Base-by-base conservation (phyloP, 73 alveolate genomes). In the Symbiodinium pilosum region DNA sequence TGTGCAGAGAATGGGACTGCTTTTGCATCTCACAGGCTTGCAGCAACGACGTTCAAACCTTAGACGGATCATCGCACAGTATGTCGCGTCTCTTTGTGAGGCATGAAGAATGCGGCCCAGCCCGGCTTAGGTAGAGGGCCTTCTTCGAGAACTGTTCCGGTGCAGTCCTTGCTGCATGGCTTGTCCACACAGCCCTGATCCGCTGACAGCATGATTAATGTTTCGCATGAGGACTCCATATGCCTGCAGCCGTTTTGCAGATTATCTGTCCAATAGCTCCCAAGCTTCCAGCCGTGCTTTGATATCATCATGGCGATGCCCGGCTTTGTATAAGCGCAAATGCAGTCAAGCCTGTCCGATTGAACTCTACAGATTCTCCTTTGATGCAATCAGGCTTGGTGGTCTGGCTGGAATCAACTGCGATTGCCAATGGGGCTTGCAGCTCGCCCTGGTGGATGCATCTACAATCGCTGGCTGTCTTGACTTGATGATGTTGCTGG, bases 111-210 rank as follows among this genome's bases (percentile, higher is more conserved):
- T 9, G 59, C 59, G 14, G 14, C 21, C 59, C 14, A 14, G 59
- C 21, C 21, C 59, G 14, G n/a, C 38, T 6, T 28, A 88, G 95
- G 73, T 68, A 26, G 95, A 88, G 36, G 36, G 43, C 21, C 71
- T 88, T 34, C 95, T 88, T 6, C 95, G 95, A 21, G 95, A 88
- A 83, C 95, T 88, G 71, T 88, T 88, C 43, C 95, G 95, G 95
- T 34, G 24, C 43, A n/a, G 44, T 20, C 38, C 85, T 39, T 28
- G 77, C 28, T 64, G 77, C 77, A 64, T 26, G 36, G 71, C 71
- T 21, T 4, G 34, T 4, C 71, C 71, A 30, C 18, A 12, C 71
- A 54, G n/a, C 71, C 71, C 7, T 21, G 71, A 54, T 7, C 71
- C 71, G 16, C 71, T 12, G n/a, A n/a, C n/a, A n/a, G n/a, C n/a